Conservation (phyloP, 2,329 filamentous ascomycete species). For the Aureobasidium pullulans region DNA sequence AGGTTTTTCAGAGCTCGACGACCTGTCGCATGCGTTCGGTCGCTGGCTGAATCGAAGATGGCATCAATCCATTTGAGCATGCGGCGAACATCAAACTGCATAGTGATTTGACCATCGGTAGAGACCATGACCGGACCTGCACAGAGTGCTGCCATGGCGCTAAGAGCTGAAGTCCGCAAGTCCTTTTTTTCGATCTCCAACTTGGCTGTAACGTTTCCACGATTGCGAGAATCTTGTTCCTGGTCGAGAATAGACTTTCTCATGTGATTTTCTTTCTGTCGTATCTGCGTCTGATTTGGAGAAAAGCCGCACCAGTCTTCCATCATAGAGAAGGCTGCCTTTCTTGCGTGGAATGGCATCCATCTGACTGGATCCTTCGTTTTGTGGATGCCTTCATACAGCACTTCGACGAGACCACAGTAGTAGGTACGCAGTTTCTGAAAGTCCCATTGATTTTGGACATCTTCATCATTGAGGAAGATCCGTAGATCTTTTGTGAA, state of each 20-base stretch:
- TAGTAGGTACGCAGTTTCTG: conserved; percentile 88
- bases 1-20: conserved; percentile 81
- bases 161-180: conserved; percentile 79
- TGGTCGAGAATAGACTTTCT: conserved; percentile 75
- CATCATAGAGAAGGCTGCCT: conserved; percentile 93
- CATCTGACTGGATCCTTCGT: conserved; percentile 80
- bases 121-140: conserved; percentile 74
- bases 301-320: conserved; percentile 99
- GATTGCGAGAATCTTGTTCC: conserved; percentile 63
- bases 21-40: conserved; percentile 86
- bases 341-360: conserved; percentile 96
- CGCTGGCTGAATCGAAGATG: conserved; percentile 87
- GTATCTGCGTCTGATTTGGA: conserved; percentile 77
- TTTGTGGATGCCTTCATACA: conserved; percentile 85
- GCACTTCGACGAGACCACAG: conserved; percentile 83
- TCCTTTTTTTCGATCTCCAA: conserved; percentile 98
- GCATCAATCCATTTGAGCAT: conserved; percentile 94
- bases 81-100: conserved; percentile 85
- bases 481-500: conserved; percentile 90
- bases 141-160: conserved; percentile 91
- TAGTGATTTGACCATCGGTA: conserved; percentile 76
- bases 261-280: conserved; percentile 78
- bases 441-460: conserved; percentile 91
- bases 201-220: conserved; percentile 72
- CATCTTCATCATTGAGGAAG: conserved; percentile 88